Conservation (phyloP, 257 asterid genomes). For the Nemophila menziesii region DNA sequence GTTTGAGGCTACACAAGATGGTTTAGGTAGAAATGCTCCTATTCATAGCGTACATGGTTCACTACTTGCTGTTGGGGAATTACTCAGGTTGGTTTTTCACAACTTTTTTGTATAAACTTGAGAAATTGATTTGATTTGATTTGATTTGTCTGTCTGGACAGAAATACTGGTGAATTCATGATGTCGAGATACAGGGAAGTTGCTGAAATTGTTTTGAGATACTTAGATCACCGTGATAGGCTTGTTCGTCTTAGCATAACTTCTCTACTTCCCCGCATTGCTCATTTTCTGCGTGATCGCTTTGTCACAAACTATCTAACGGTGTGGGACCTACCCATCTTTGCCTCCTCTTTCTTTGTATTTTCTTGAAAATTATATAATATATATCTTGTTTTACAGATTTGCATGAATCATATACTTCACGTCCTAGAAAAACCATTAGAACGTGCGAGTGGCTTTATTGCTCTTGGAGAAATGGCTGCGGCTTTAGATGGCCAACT, state of each 20-base stretch:
- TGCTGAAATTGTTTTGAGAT: conserved; percentile 93
- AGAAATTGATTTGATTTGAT: conserved; percentile 9
- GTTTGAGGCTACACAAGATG: conserved; percentile 99
- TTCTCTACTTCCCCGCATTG: conserved; percentile 95
- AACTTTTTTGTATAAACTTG: too few relatives aligned
- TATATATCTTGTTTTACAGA: conserved; percentile 35
- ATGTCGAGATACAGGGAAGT: conserved; percentile 99
- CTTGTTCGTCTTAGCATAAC: conserved; percentile 99
- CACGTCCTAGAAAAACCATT: conserved; percentile 95
- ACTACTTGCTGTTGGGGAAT: conserved; percentile 97
- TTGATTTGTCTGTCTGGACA: conserved; percentile 26
- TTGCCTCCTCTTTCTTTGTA: conserved; percentile 5
- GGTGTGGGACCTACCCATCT: conserved; percentile 44
- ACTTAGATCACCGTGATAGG: conserved; percentile 90
- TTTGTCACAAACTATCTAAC: conserved; percentile 91
- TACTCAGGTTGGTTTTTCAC: conserved; percentile 91
- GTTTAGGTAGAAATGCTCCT: conserved; percentile 85
- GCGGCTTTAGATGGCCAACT: conserved; percentile 99
- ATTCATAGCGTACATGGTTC: conserved; percentile 97
- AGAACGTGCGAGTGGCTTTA: conserved; percentile 94
- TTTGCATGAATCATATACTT: conserved; percentile 98
- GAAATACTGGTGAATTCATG: conserved; percentile 99
- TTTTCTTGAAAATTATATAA: conserved; percentile 12
- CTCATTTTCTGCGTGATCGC: conserved; percentile 97
- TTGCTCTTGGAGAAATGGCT: conserved; percentile 99